Conservation (phyloP, 148 eudicot species). For the Camellia granthamiana region DNA sequence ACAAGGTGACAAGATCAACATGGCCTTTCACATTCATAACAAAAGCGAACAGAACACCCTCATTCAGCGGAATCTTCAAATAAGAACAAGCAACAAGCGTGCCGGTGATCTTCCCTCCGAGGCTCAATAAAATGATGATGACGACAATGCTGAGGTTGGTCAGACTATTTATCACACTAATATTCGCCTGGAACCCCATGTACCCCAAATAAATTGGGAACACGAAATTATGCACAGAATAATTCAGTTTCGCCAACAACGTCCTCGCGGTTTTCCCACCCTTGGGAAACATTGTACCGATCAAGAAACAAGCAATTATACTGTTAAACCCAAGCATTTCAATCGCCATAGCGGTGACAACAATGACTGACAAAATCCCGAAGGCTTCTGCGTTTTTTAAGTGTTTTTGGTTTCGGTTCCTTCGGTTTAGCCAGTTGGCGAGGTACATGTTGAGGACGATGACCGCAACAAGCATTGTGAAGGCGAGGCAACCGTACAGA, state of each 20-base stretch:
- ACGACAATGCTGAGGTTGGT: conserved; percentile 30
- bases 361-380: conserved; percentile 49
- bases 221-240: conserved; percentile 66
- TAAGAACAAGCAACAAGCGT: conserved; percentile 62
- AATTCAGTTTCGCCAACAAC: conserved; percentile 64
- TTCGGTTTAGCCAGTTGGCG: conserved; percentile 57
- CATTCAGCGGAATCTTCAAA: conserved; percentile 63
- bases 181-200: conserved; percentile 74
- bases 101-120: conserved; percentile 80
- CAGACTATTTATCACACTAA: conserved; percentile 22
- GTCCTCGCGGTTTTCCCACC: conserved; percentile 84
- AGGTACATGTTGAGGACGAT: conserved; percentile 44
- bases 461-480: conserved; percentile 40
- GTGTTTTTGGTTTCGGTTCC: conserved; percentile 57
- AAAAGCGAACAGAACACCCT: conserved; percentile 76
- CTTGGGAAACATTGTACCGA: conserved; percentile 77
- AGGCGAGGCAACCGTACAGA: conserved; percentile 5
- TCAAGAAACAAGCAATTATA: conserved; percentile 59
- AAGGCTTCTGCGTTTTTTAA: conserved; percentile 60
- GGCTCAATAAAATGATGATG: conserved; percentile 50
- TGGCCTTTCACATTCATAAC: conserved; percentile 83
- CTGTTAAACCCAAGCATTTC: conserved; percentile 80
- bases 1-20: conserved; percentile 62
- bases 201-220: conserved; percentile 87
- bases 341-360: conserved; percentile 58